Percentiles rank a stretch among this genome's conserved stretches.
Conservation (phyloP, 345 rosid species). For the Eucalyptus curtisii region DNA sequence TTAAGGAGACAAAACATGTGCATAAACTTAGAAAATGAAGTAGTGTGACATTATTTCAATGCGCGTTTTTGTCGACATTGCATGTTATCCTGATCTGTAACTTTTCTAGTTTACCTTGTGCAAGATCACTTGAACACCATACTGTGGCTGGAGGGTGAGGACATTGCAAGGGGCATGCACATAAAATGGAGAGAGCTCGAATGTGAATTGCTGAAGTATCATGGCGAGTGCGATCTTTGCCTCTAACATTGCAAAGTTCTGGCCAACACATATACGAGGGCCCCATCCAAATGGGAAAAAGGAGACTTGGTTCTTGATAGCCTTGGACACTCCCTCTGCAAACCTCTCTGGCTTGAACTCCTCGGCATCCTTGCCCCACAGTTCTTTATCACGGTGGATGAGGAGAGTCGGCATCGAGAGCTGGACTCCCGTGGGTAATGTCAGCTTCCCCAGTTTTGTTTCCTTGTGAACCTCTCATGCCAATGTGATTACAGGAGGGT, state of each 20-base stretch:
- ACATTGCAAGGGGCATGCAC: constrained; percentile 26
- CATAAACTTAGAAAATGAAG: neutral
- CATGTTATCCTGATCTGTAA: neutral
- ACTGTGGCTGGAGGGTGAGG: constrained; percentile 32
- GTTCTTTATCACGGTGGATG: constrained; percentile 28
- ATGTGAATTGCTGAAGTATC: constrained; percentile 33
- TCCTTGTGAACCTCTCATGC: constrained; percentile 6
- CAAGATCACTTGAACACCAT: constrained; percentile 21
- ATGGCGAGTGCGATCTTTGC: constrained; percentile 39
- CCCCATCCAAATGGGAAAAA: constrained; percentile 52
- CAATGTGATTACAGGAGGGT: constrained; percentile 7
- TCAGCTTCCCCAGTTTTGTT: constrained; percentile 22
- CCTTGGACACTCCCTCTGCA: constrained; percentile 37
- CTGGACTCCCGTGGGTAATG: constrained; percentile 16
- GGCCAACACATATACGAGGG: constrained; percentile 50
- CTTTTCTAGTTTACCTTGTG: neutral
- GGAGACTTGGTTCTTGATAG: constrained; percentile 33
- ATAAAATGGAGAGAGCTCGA: constrained; percentile 45
- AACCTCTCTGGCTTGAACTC: constrained; percentile 63
- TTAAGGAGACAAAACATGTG: neutral
- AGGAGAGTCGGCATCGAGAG: constrained; percentile 7
- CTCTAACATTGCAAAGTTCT: constrained; percentile 49
- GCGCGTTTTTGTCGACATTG: neutral
- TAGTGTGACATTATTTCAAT: neutral
- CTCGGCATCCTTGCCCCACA: constrained; percentile 46